Base-by-base conservation (phyloP, 2,329 filamentous ascomycete species). In the Hypoxylon sp. region DNA sequence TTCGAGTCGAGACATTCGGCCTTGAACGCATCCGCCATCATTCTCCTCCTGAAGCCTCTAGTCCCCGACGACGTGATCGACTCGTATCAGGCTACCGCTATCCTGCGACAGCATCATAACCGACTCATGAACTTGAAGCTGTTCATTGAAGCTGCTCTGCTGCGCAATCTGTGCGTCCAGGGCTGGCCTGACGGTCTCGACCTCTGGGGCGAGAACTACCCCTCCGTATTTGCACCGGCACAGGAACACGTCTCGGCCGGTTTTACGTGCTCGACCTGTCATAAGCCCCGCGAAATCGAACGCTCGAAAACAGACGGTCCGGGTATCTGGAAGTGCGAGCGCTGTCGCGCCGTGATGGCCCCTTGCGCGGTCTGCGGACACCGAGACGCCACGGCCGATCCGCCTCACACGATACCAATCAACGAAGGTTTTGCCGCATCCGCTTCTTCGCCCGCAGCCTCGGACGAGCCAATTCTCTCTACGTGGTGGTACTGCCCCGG, bases 401-500 rank as follows among this genome's bases (percentile, higher is more conserved):
- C 76, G 1, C 73, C 75, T 5, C 62, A 63, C 0, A 49, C 66
- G 0, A 51, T 64, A 23, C 52, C 66, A 2, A 9, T 71, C 2
- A 60, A 64, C 2, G 65, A 70, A n/a, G 70, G 68, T 2, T 63
- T 70, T 1, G 26, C 21, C 3, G 26, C 38, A 11, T 37, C 41
- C 13, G 29, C 42, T 8, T 41, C 52, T 2, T 52, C 33, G 10
- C 55, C 21, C 4, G 45, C 52, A n/a, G 33, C 53, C 1, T 33
- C 53, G 1, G 63, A 69, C 3, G 69, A 71, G 3, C 64, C 70
- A 1, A 66, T 74, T 3, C 62, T 81, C 23, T 73, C 76, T 0
- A 79, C 79, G 1, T 88, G 86, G 86, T 88, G 83, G 83, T 84
- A 84, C 65, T 88, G 86, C 55, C 81, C 82, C 1, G 83, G 81